Percentiles rank a stretch among this genome's conserved stretches.
Conservation (phyloP, 371 early-diverging fungal genomes). For the Rhizopus arrhizus region DNA sequence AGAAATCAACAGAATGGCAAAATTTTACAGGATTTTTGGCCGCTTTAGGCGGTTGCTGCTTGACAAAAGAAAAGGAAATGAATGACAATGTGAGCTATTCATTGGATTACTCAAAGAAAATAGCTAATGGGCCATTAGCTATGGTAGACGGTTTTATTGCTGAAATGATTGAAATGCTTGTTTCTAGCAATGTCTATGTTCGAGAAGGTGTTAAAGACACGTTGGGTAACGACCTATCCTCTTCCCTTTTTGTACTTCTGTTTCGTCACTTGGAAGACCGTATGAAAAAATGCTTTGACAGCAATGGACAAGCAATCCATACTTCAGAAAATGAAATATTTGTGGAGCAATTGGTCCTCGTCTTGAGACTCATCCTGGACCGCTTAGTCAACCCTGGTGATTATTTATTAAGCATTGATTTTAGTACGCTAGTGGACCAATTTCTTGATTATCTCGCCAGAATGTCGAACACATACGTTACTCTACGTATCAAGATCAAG, state of each 20-base stretch:
- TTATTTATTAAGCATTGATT: conserved; percentile 74
- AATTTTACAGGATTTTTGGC: conserved; percentile 76
- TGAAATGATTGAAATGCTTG: conserved; percentile 81
- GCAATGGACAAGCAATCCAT: conserved; percentile 69
- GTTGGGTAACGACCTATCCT: conserved; percentile 81
- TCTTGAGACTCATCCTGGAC: conserved; percentile 81
- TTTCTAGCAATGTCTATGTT: conserved; percentile 82
- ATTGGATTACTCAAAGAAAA: conserved; percentile 3
- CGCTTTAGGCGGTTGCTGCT: conserved; percentile 69
- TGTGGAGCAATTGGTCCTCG: conserved; percentile 83
- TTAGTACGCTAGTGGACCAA: conserved; percentile 73
- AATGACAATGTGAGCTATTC: neutral
- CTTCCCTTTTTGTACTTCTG: conserved; percentile 75
- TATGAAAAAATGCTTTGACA: conserved; percentile 72
- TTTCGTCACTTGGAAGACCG: conserved; percentile 74
- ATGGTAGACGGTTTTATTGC: conserved; percentile 79
- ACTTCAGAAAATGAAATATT: conserved; percentile 78
- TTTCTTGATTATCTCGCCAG: conserved; percentile 80
- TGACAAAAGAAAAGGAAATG: conserved; percentile 24
- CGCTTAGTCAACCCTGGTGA: conserved; percentile 71
- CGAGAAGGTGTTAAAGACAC: conserved; percentile 87
- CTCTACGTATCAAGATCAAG: conserved; percentile 80
- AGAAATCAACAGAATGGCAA: conserved; percentile 59
- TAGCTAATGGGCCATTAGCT: conserved; percentile 42
- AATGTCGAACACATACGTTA: conserved; percentile 58